Evolutionary conservation across 495 filamentous ascomycete species (phyloP).

Genomic region (Podospora pseudocomata): DNA sequence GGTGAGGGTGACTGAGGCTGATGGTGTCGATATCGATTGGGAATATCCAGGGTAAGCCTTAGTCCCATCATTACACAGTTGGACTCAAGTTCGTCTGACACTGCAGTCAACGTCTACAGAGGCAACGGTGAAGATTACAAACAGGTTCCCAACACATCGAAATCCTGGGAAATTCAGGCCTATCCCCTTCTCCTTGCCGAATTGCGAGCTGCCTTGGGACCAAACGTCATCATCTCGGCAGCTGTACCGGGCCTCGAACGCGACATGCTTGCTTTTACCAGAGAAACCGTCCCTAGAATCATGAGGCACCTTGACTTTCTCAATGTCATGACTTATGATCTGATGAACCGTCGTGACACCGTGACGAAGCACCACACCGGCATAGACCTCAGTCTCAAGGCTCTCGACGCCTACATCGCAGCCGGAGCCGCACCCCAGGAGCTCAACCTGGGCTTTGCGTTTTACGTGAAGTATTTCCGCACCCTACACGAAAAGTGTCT

Average conservation of each 20-base stretch:
- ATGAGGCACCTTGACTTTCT: slow-evolving; percentile 64
- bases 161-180: slow-evolving; percentile 58
- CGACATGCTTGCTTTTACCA: slow-evolving; percentile 72
- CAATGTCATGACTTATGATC: slow-evolving; percentile 78
- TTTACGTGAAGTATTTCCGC: slow-evolving; percentile 70
- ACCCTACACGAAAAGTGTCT: slow-evolving; percentile 50
- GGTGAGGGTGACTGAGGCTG: slow-evolving; percentile 59
- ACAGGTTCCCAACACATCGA: slow-evolving; percentile 56
- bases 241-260: slow-evolving; percentile 63
- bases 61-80: not conserved
- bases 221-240: slow-evolving; percentile 61
- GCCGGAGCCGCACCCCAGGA: slow-evolving; percentile 54
- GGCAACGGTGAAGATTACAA: slow-evolving; percentile 79
- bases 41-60: slow-evolving; percentile 63
- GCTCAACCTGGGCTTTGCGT: slow-evolving; percentile 71
- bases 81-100: not conserved
- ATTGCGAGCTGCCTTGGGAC: slow-evolving; percentile 57
- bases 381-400: slow-evolving; percentile 50
- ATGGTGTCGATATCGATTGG: slow-evolving; percentile 74
- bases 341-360: slow-evolving; percentile 72
- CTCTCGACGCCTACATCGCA: slow-evolving; percentile 57
- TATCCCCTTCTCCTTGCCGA: slow-evolving; percentile 61
- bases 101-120: slow-evolving; percentile 29
- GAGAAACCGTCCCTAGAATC: slow-evolving; percentile 59
- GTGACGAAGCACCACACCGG: slow-evolving; percentile 65